Conservation (phyloP, 805 yeast genomes). For the Candida andamanensis region DNA sequence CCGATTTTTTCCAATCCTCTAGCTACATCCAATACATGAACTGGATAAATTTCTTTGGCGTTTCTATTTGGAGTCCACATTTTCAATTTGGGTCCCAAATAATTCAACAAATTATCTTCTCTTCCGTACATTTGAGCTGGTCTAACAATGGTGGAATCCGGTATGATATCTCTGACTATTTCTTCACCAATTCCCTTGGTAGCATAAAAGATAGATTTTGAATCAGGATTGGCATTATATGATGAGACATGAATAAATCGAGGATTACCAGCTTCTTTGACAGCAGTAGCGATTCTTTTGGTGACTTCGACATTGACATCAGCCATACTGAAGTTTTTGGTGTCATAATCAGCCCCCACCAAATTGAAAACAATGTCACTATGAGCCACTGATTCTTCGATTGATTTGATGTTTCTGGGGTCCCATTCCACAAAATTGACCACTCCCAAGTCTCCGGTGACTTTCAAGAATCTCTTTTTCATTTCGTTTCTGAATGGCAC, state of each 20-base stretch:
- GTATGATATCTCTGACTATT: slow-evolving; percentile 59
- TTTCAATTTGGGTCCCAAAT: slow-evolving; percentile 49
- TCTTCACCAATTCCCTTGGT: slow-evolving; percentile 78
- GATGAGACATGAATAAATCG: slow-evolving; percentile 76
- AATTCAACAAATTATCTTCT: slow-evolving; percentile 65
- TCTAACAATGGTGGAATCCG: slow-evolving; percentile 79
- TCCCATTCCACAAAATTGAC: slow-evolving; percentile 81
- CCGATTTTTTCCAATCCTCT: slow-evolving; percentile 73
- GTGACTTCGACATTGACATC: slow-evolving; percentile 80
- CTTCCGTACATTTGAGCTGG: slow-evolving; percentile 78
- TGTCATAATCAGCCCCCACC: slow-evolving; percentile 68
- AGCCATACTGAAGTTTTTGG: slow-evolving; percentile 77
- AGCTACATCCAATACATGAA: slow-evolving; percentile 76
- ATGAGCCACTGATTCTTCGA: slow-evolving; percentile 71
- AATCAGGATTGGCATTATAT: slow-evolving; percentile 65
- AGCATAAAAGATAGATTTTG: slow-evolving; percentile 66
- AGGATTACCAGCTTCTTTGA: slow-evolving; percentile 64
- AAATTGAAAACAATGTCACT: slow-evolving; percentile 80
- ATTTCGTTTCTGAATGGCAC: slow-evolving; percentile 80
- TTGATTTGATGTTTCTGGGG: slow-evolving; percentile 67
- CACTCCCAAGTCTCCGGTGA: slow-evolving; percentile 83
- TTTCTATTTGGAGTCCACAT: slow-evolving; percentile 64
- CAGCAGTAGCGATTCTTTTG: slow-evolving; percentile 70
- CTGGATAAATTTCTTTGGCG: slow-evolving; percentile 61
- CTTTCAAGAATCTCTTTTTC: slow-evolving; percentile 72